Base-by-base conservation (phyloP, 2,329 filamentous ascomycete species). In the Byssoonygena ceratinophila region DNA sequence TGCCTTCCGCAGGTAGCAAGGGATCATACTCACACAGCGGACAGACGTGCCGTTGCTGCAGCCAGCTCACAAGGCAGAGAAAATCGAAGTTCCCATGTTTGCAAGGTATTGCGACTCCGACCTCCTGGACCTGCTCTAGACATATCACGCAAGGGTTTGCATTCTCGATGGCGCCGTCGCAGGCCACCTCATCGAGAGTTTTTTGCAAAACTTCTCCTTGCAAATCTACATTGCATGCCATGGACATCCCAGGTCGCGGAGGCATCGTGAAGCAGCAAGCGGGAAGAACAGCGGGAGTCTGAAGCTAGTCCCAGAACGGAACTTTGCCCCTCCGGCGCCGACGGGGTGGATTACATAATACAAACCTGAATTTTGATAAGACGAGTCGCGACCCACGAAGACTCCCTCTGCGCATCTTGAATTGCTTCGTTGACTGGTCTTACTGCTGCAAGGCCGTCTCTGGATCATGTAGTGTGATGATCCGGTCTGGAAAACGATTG, bases 11-110 rank as follows among this genome's bases (percentile, higher is more conserved):
- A 36, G 14, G 36, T 20, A 23, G 14, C 18, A 34, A 31, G 11
- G 2, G 6, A 29, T n/a, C 3, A 8, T 5, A 47, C 73, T 37
- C 83, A 79, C 90, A 97, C 49, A 96, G 74, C 16, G 91, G 90
- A 63, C 90, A 96, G 45, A 74, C 78, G 0, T 82, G 74, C 8
- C 79, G 78, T 57, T 85, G 75, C 59, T 88, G 77, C 4, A 94
- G 73, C 90, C 91, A 96, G 68, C 78, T 89, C 20, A 83, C 70
- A 4, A 95, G 77, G 66, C 90, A 97, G 11, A 87, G 67, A 63
- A 89, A 94, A 72, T 96, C 89, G 65, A 94, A 95, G 59, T 82
- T 81, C 53, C 74, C 71, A 71, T 97, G 90, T 39, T 79, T 77
- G 73, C 90, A 97, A 6, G 90, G 89, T 18, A 77, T 71, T 6